Percentiles rank a stretch among this genome's conserved stretches.
Evolutionary conservation across 139 green algal species (phyloP).

Genomic region (Coelastrella sp.): DNA sequence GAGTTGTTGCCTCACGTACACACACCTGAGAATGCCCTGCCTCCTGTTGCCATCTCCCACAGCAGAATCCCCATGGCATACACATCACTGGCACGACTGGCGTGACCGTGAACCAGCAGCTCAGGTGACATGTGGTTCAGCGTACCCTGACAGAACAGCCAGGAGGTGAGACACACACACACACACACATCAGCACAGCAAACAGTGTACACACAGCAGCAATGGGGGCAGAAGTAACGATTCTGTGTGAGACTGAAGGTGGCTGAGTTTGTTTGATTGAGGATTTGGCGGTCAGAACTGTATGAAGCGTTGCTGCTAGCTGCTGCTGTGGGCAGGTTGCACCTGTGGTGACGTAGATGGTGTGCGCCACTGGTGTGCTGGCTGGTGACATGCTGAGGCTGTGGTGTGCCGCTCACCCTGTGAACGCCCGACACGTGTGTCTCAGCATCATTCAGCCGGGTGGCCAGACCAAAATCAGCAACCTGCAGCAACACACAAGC

Average conservation of each 20-base stretch:
- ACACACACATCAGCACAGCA: neutral
- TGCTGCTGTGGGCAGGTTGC: too few species aligned
- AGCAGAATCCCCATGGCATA: conserved; percentile 52
- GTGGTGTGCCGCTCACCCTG: neutral
- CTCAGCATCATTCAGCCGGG: conserved; percentile 21
- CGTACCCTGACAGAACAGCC: conserved; percentile 45
- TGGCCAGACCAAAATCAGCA: conserved; percentile 62
- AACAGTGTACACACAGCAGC: neutral
- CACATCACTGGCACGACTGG: conserved; percentile 52
- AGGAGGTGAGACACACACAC: neutral
- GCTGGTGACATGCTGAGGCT: neutral
- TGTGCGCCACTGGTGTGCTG: neutral
- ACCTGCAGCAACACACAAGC: conserved; percentile 3
- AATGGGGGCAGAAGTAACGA: too few species aligned
- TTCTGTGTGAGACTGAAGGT: neutral
- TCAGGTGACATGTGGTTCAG: conserved; percentile 70
- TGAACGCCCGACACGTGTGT: conserved; percentile 60
- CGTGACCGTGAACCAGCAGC: conserved; percentile 50
- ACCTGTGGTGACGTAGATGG: neutral
- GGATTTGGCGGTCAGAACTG: too few species aligned
- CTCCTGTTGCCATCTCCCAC: conserved; percentile 10
- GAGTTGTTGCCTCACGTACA: too few species aligned
- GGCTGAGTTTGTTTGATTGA: neutral
- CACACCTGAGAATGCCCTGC: neutral
- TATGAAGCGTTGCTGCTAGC: too few species aligned